Evolutionary conservation across 1,284 basidiomycete genomes (phyloP), one percentile per base, ranked within the genome.

Genomic region (Trametes polyzona): DNA sequence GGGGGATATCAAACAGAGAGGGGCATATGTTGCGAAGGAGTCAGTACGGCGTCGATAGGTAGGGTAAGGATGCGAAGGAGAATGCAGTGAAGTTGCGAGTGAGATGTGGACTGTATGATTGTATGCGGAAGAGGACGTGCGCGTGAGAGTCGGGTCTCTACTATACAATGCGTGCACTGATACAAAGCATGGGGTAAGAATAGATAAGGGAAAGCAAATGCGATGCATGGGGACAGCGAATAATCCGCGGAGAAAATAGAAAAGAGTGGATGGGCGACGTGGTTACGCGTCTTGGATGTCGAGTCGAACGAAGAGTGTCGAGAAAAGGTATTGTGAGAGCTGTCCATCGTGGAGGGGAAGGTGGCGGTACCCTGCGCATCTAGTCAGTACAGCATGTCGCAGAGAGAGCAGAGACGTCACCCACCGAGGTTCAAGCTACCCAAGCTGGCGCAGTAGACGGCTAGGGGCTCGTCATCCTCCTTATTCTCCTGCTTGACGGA

Each of bases 311-410:
- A 96, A 96, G 6, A 97, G 78, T 21, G 93, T 95, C 33, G 94
- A 92, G 73, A 95, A 96, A 42, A 96, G 76, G 67, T 90, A 92
- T 63, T 93, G 90, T 37, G 88, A 90, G 47, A 93, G 83, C 66
- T 92, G 85, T 0, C 82, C 76, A 71, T 96, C 93, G 67, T 93
- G 89, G 44, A 96, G 75, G 0, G 94, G 93, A 16, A 96, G 74
- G 75, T 96, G 92, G 11, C 93, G 87, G 71, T 90, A 96, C 2
- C 95, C 93, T 92, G 64, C 11, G 17, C 17, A 11, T 24, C 12
- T 48, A 39, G 17, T 52, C 54, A 58, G 46, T 24, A 51, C 17
- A 5, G 16, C 23, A 17, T 11, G 40, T 5, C n/a, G 12, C 30
- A 9, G 37, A 10, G 9, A 61, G n/a, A 50, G 36, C 41, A 42